Percentiles rank a stretch among this genome's conserved stretches.
Conservation (phyloP, 164 flowering plant species). For the Kingdonia uniflora region DNA sequence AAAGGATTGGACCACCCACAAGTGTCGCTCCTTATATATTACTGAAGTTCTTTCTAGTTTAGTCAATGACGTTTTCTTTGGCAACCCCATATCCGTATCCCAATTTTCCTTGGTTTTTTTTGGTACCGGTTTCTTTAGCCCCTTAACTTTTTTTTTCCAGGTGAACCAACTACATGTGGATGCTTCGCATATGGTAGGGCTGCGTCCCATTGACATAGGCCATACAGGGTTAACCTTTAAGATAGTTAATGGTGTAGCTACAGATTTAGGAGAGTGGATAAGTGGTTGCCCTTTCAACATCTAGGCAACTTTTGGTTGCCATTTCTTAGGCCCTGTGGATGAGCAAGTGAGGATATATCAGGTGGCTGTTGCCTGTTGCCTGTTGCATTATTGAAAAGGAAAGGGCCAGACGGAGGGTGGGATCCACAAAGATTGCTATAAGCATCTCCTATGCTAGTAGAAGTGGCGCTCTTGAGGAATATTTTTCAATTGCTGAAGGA, state of each 20-base stretch:
- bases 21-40: conserved; percentile 48
- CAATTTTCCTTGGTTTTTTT: too few species aligned
- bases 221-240: conserved; percentile 47
- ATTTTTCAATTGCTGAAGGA: conserved; percentile 1
- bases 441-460: conserved; percentile 37
- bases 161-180: conserved; percentile 50
- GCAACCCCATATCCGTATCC: conserved; percentile 49
- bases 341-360: conserved; percentile 60
- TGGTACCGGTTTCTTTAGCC: conserved; percentile 47
- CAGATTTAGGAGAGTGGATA: conserved; percentile 57
- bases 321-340: conserved; percentile 42
- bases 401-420: conserved; percentile 56
- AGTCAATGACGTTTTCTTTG: conserved; percentile 43
- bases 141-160: conserved; percentile 52
- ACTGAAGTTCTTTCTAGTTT: conserved; percentile 57
- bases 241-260: conserved; percentile 65
- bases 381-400: conserved; percentile 32
- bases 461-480: conserved; percentile 3
- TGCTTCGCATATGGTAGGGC: conserved; percentile 32
- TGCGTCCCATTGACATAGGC: conserved; percentile 47
- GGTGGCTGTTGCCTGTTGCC: conserved; percentile 41
- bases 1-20: conserved; percentile 40
- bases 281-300: conserved; percentile 28
- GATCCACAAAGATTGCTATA: conserved; percentile 26
- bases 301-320: conserved; percentile 45